Percentiles rank a stretch among this genome's conserved stretches.
Conservation (phyloP, 2,329 filamentous ascomycete genomes). For the Exophiala phaeomuriformis region DNA sequence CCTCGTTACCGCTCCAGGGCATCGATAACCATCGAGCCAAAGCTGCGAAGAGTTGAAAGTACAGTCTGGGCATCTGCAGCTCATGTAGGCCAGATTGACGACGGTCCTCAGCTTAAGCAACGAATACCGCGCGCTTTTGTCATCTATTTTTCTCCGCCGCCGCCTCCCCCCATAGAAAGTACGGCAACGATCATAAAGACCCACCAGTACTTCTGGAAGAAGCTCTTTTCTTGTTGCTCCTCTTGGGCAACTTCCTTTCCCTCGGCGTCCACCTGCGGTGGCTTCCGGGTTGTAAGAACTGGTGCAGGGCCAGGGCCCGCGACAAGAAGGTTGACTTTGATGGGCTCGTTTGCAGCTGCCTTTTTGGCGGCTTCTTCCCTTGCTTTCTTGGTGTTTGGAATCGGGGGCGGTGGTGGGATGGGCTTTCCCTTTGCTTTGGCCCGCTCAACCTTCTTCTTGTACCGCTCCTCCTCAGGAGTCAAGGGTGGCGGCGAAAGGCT, state of each 20-base stretch:
- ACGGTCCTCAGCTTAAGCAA: no score
- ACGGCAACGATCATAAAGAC: slow-evolving; percentile 38
- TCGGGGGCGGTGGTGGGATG: slow-evolving; percentile 19
- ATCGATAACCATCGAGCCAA: no score
- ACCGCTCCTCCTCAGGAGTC: slow-evolving; percentile 20
- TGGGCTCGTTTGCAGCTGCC: slow-evolving; percentile 17
- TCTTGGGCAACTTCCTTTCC: slow-evolving; percentile 27
- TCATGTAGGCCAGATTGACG: no score
- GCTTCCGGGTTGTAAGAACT: slow-evolving; percentile 36
- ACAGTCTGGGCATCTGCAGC: no score
- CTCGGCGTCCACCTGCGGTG: slow-evolving; percentile 35
- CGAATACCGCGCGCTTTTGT: no score
- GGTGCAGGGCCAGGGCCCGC: slow-evolving; percentile 32
- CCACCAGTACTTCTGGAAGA: slow-evolving; percentile 46
- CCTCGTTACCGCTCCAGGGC: no score
- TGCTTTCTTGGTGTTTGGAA: slow-evolving; percentile 23
- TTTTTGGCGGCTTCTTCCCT: slow-evolving; percentile 20
- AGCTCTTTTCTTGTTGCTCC: slow-evolving; percentile 39
- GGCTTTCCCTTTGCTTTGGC: slow-evolving; percentile 24
- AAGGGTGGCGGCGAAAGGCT: slow-evolving; percentile 20
- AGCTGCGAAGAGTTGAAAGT: no score
- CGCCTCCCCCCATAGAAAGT: slow-evolving; percentile 37
- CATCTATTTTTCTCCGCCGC: slow-evolving; percentile 27
- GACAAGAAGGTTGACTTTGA: slow-evolving; percentile 33
- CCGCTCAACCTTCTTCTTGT: slow-evolving; percentile 23